Conservation (phyloP, 495 filamentous ascomycete species). For the Coniosporium apollinis region DNA sequence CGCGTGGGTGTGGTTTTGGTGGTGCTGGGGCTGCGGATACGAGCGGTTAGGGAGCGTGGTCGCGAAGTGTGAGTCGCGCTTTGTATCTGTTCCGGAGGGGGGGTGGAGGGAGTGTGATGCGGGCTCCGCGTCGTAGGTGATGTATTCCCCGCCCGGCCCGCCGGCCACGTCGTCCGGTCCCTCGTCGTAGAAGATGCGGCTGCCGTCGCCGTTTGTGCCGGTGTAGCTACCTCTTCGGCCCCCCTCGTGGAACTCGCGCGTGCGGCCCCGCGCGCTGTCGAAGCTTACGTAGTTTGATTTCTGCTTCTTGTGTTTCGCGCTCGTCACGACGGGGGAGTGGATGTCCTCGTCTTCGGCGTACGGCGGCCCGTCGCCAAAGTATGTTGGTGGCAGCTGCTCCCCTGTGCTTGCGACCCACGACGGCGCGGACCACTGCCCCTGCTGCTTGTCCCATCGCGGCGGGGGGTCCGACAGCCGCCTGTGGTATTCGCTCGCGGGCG, state of each 20-base stretch:
- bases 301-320: conserved; percentile 64
- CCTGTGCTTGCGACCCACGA: conserved; percentile 12
- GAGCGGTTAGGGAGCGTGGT: conserved; percentile 32
- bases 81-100: conserved; percentile 22
- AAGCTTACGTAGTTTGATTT: conserved; percentile 47
- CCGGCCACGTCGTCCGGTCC: conserved; percentile 44
- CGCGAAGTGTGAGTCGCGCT: conserved; percentile 30
- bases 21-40: conserved; percentile 39
- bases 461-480: conserved; percentile 10
- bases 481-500: conserved; percentile 63
- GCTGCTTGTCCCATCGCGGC: background rate
- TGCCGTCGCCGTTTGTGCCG: conserved; percentile 53
- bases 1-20: background rate
- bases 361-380: conserved; percentile 84
- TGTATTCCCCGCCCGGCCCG: conserved; percentile 63
- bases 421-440: conserved; percentile 10
- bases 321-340: conserved; percentile 69
- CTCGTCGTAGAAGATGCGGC: conserved; percentile 60
- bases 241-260: conserved; percentile 9
- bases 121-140: conserved; percentile 58
- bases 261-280: conserved; percentile 28
- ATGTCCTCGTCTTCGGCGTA: conserved; percentile 95
- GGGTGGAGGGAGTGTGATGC: conserved; percentile 38
- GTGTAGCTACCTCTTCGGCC: conserved; percentile 47
- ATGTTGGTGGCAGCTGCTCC: conserved; percentile 63